Base-by-base conservation (phyloP, 805 yeast genomes). In the Candida nemodendra region DNA sequence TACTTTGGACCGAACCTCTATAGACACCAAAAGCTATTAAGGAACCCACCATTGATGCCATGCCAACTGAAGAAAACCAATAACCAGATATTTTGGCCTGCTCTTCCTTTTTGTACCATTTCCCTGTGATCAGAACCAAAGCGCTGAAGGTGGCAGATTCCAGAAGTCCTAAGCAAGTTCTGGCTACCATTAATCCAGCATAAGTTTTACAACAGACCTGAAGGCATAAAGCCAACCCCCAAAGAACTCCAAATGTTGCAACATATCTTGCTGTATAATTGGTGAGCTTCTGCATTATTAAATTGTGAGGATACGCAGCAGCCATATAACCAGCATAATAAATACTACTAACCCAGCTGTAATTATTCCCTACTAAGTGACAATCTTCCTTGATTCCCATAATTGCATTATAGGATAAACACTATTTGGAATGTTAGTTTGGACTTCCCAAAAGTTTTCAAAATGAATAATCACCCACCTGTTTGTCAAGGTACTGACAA, bases 251-350 rank as follows among this genome's bases (percentile, higher is more conserved):
- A 8, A 31, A 55, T 49, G 30, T 54, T 53, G 13, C 44, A 34
- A n/a, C 58, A 44, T 12, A 61, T 43, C 5, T 57, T 45, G 41
- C 62, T 65, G 9, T 56, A 55, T 28, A 64, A 52, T 2, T 82
- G 81, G 23, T 18, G 26, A 66, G 62, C 27, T 59, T 65, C 48
- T 78, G 81, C 29, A 78, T 65, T 39, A 53, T 56, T 11, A 52
- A 48, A 13, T 59, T 52, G 5, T 70, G 65, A 5, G 76, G 75
- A 33, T 61, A 65, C 36, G 68, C 71, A 42, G 69, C 69, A 4
- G 57, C 58, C 44, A 73, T 47, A 49, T 70, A 72, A 0, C 72
- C 74, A 26, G 67, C 51, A 48, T 69, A 68, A 41, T 69, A 69
- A 2, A 67, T 53, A 8, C 68, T 55, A 1, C 71, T 67, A 7